Evolutionary conservation across 495 filamentous ascomycete genomes (phyloP).

Genomic region (Monascus purpureus): DNA sequence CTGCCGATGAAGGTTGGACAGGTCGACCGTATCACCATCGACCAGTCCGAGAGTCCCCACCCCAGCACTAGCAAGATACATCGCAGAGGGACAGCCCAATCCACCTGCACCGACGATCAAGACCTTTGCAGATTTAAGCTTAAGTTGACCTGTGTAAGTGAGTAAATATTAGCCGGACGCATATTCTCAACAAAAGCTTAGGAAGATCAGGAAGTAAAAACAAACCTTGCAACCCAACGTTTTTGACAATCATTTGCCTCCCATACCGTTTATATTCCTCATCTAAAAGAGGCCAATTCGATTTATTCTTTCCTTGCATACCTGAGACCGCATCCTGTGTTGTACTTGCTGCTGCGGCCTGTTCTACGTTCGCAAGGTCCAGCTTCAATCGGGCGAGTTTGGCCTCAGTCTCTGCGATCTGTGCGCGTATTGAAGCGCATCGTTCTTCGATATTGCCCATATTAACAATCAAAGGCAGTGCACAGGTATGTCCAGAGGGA

Average conservation of each 20-base stretch:
- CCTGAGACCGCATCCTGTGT: neutral
- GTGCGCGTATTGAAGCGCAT: conserved; percentile 26
- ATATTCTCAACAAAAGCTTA: neutral
- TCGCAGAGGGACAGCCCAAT: conserved; percentile 79
- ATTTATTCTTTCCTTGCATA: neutral
- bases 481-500: neutral
- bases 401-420: conserved; percentile 24
- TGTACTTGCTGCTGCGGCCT: conserved; percentile 12
- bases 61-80: conserved; percentile 80
- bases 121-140: conserved; percentile 53
- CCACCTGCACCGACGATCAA: conserved; percentile 89
- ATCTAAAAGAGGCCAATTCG: conserved; percentile 44
- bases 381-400: conserved; percentile 22
- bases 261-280: conserved; percentile 80
- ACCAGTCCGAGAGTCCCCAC: conserved; percentile 72
- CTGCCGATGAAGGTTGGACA: conserved; percentile 88
- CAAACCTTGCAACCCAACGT: conserved; percentile 64
- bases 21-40: conserved; percentile 78
- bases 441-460: conserved; percentile 16
- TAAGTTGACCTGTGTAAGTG: conserved; percentile 53
- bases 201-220: neutral
- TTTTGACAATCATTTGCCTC: conserved; percentile 80
- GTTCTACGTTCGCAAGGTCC: conserved; percentile 21
- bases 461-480: too few relatives aligned
- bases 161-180: conserved; percentile 3